Base-by-base conservation (phyloP, 176 grass and related monocot genomes). In the Oryza coarctata region DNA sequence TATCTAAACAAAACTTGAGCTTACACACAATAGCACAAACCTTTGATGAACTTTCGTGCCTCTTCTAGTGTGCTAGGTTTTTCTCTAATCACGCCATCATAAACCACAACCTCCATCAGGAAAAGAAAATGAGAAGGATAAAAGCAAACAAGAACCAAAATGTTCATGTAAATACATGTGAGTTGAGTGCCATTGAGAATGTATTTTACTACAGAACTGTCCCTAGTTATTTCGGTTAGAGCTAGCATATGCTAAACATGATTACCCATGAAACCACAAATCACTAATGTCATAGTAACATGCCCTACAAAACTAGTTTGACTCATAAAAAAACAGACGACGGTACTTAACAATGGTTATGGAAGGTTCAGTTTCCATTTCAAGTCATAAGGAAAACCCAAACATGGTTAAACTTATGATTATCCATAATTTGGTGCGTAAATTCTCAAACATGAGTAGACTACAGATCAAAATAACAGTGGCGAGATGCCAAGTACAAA, bases 31-130 rank as follows among this genome's bases (percentile, higher is more conserved):
- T 36, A 65, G 72, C 17, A 73, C 64, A 81, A 28, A 98, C 95
- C 92, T 88, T 95, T 91, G 68, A 98, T 95, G 80, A 98, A 98
- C 86, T 88, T 49, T 0, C 90, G 79, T 76, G 90, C 95, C 87
- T 98, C 92, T 80, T 95, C 88, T 82, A 88, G 82, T 33, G 85
- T 89, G 63, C 82, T 90, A 84, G 92, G 95, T 86, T 98, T 98
- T 88, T 98, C 95, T 75, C 95, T 94, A 86, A 98, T 95, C 65
- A 89, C 86, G 38, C 95, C 92, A 39, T 94, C 92, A 95, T 98
- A 92, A 28, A 98, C 34, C 52, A 98, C 95, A 88, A 98, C 92
- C 95, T 98, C 13, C 82, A 89, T 30, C 85, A 61, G 22, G 41
- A 86, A 67, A 44, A 26, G 35, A 26, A 38, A 78, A 18, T 66